Evolutionary conservation across 2,329 filamentous ascomycete genomes (phyloP).

Genomic region (Gaeumannomyces sp.): DNA sequence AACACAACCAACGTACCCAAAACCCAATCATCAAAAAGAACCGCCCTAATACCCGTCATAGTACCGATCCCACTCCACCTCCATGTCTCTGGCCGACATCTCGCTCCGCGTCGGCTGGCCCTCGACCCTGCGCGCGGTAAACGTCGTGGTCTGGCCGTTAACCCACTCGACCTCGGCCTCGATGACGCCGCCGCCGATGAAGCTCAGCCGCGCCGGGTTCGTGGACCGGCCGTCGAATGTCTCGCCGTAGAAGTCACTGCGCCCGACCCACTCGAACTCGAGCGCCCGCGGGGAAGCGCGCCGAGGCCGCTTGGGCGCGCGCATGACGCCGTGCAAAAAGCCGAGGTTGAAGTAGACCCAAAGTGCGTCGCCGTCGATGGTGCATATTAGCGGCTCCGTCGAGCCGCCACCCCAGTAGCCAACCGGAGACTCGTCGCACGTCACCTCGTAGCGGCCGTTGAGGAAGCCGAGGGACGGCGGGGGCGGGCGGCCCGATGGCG

Average conservation of each 20-base stretch:
- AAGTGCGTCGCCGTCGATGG: slow-evolving; percentile 8
- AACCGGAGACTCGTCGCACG: neutral
- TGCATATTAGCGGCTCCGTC: neutral
- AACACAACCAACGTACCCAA: too few species aligned
- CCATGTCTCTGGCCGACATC: slow-evolving; percentile 1
- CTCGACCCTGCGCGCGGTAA: neutral
- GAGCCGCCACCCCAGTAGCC: neutral
- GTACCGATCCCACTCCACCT: neutral
- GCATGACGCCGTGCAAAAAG: slow-evolving; percentile 4
- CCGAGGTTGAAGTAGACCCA: slow-evolving; percentile 8
- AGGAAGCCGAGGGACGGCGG: slow-evolving; percentile 4
- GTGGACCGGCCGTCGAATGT: neutral
- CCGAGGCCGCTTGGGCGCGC: neutral
- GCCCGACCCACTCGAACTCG: slow-evolving; percentile 4
- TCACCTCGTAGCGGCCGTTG: slow-evolving; percentile 5
- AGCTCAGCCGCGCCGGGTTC: neutral
- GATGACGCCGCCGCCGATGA: slow-evolving; percentile 6
- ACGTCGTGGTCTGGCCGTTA: slow-evolving; percentile 2
- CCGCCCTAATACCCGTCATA: too few species aligned
- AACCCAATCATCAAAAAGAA: too few species aligned
- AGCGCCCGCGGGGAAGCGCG: neutral
- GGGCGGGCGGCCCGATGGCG: neutral
- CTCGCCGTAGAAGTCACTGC: neutral
- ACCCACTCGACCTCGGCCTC: slow-evolving; percentile 2
- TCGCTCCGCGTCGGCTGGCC: slow-evolving; percentile 4